phyloP scores from a whole-genome alignment of 495 filamentous ascomycete genomes.

The Neohortaea acidophila region DNA sequence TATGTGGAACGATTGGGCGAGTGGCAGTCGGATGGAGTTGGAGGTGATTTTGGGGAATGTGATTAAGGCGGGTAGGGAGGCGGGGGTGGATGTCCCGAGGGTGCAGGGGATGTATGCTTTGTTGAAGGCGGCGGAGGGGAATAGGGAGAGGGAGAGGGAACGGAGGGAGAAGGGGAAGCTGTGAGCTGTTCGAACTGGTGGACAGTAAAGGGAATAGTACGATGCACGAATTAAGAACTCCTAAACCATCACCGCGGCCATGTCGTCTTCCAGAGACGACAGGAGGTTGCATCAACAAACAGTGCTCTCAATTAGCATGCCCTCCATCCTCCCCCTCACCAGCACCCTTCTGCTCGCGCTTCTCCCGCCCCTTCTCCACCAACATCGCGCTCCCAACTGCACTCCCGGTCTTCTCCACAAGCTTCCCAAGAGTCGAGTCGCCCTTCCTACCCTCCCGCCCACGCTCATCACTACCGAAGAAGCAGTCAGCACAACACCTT shows the following conservation, averaged over 20 bases:
- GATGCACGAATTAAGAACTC: too few species aligned
- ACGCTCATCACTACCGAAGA: not conserved
- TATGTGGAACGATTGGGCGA: conserved; percentile 46
- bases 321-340: too few species aligned
- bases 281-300: too few species aligned
- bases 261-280: too few species aligned
- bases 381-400: conserved; percentile 9
- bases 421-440: conserved; percentile 16
- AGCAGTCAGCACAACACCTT: not conserved
- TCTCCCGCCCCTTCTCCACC: conserved; percentile 16
- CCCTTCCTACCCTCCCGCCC: not conserved
- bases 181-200: too few species aligned
- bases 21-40: conserved; percentile 39
- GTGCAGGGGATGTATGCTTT: conserved; percentile 38
- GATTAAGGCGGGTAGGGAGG: conserved; percentile 35
- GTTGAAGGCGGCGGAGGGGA: conserved; percentile 31
- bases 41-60: conserved; percentile 49
- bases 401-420: conserved; percentile 18
- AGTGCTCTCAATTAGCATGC: too few species aligned
- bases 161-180: conserved; percentile 13
- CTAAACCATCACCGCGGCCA: too few species aligned
- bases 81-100: conserved; percentile 37
- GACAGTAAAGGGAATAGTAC: too few species aligned
- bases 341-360: conserved; percentile 6
- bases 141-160: conserved; percentile 24